Conservation (phyloP, 2,329 filamentous ascomycete species). For the Xylariaceae sp. region DNA sequence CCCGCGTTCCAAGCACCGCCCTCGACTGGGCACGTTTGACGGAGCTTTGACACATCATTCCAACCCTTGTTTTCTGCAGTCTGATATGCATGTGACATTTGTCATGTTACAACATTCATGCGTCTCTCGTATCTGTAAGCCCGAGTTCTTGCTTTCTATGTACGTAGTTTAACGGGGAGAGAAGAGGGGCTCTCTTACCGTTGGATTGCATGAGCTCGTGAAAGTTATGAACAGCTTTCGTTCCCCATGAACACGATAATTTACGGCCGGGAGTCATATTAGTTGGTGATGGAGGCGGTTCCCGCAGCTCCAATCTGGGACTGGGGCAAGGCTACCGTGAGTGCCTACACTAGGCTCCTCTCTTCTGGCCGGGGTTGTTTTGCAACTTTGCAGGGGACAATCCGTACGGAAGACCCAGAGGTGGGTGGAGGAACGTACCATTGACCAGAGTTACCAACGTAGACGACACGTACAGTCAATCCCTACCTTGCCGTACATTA, state of each 20-base stretch:
- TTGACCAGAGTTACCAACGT: not conserved
- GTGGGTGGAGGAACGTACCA: too few species aligned
- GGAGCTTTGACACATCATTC: conserved; percentile 4
- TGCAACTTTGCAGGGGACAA: not conserved
- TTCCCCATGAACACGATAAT: not conserved
- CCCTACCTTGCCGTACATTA: not conserved
- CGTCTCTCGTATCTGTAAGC: conserved; percentile 16
- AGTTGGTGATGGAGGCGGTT: too few species aligned
- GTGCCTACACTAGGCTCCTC: not conserved
- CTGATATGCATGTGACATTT: conserved; percentile 20
- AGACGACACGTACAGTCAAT: not conserved
- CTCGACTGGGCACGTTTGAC: conserved; percentile 10
- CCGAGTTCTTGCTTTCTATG: not conserved
- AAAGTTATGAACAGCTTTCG: not conserved
- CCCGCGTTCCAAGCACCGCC: not conserved
- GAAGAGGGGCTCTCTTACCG: conserved; percentile 8
- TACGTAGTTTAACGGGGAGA: not conserved
- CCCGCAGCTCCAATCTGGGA: conserved; percentile 8
- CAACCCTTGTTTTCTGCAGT: conserved; percentile 14
- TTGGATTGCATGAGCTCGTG: conserved; percentile 1
- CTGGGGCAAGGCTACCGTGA: conserved; percentile 9
- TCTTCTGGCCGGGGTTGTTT: not conserved
- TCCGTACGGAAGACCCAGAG: too few species aligned
- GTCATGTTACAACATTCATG: conserved; percentile 21
- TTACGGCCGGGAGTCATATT: not conserved